These are phyloP conservation scores for Debaryomyces sp. DNA, from an alignment of 1,139 yeast species.

Conservation along the genomic window DNA sequence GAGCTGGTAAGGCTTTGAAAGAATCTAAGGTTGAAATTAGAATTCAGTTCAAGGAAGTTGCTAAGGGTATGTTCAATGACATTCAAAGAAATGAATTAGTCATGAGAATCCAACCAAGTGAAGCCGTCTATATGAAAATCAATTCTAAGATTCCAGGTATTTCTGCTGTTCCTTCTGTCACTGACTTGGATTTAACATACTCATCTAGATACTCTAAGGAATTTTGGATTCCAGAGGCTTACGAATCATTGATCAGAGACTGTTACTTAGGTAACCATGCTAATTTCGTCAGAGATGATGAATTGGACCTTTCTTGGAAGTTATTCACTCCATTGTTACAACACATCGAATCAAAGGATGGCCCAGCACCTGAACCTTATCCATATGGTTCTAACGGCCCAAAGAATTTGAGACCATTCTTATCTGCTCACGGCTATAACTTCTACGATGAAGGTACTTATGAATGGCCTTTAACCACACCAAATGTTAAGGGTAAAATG, in stretches of 20 bases:
- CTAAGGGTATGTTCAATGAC: conserved; percentile 77
- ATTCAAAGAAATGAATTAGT: conserved; percentile 93
- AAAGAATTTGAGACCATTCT: conserved; percentile 57
- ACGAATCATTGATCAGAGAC: conserved; percentile 93
- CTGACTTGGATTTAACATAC: conserved; percentile 90
- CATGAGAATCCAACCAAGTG: conserved; percentile 91
- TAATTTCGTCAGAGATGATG: conserved; percentile 97
- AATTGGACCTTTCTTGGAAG: conserved; percentile 90
- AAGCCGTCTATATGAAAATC: conserved; percentile 88
- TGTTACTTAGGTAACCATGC: conserved; percentile 92
- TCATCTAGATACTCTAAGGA: conserved; percentile 75
- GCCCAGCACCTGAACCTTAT: conserved; percentile 65
- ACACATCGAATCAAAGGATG: conserved; percentile 69
- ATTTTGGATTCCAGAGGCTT: conserved; percentile 97
- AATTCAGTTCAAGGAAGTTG: conserved; percentile 86
- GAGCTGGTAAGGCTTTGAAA: conserved; percentile 96
- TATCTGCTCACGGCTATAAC: conserved; percentile 70
- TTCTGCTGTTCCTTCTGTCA: conserved; percentile 74
- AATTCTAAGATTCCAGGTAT: conserved; percentile 94
- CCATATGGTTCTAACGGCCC: conserved; percentile 96
- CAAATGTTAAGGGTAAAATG: conserved; percentile 45
- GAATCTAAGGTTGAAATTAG: conserved; percentile 94
- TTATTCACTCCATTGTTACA: conserved; percentile 89
- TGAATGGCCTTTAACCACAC: conserved; percentile 83
- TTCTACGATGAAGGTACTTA: conserved; percentile 62